phyloP scores from a whole-genome alignment of 2,329 filamentous ascomycete genomes.

The Phialophora verrucosa region DNA sequence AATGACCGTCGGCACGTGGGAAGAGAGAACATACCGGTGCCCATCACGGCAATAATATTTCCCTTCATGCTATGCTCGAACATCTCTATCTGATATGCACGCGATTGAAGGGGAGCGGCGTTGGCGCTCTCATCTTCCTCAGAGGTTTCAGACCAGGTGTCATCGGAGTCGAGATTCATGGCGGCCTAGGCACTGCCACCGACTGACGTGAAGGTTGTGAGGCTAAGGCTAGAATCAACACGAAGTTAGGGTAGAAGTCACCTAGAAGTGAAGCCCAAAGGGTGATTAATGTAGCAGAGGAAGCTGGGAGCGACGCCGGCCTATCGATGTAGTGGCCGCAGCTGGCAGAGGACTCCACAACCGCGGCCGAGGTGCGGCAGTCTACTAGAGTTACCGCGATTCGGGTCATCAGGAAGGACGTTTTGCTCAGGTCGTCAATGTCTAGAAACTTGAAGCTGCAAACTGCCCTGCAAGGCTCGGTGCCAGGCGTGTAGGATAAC shows the following conservation, averaged over 20 bases:
- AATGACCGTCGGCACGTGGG: background rate
- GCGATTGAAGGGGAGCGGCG: conserved; percentile 36
- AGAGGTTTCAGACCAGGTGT: conserved; percentile 28
- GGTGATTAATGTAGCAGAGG: background rate
- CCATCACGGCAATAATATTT: conserved; percentile 79
- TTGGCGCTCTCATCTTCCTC: conserved; percentile 15
- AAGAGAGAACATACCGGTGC: conserved; percentile 61
- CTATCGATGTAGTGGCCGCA: background rate
- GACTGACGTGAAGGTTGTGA: background rate
- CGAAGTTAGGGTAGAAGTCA: background rate
- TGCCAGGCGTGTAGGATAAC: background rate
- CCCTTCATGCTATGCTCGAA: conserved; percentile 68
- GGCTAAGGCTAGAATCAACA: conserved; percentile 3
- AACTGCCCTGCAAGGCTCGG: background rate
- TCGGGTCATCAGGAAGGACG: background rate
- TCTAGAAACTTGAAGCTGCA: background rate
- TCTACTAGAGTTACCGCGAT: background rate
- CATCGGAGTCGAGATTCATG: conserved; percentile 22
- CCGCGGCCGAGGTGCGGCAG: background rate
- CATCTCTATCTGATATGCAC: conserved; percentile 79
- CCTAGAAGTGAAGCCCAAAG: background rate
- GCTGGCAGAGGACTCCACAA: background rate
- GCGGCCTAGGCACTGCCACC: background rate
- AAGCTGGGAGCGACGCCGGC: background rate
- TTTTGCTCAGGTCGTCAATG: background rate